These are phyloP conservation scores for Sugiyamaella floridensis DNA, from an alignment of 805 yeast genomes.

Conservation along the genomic window DNA sequence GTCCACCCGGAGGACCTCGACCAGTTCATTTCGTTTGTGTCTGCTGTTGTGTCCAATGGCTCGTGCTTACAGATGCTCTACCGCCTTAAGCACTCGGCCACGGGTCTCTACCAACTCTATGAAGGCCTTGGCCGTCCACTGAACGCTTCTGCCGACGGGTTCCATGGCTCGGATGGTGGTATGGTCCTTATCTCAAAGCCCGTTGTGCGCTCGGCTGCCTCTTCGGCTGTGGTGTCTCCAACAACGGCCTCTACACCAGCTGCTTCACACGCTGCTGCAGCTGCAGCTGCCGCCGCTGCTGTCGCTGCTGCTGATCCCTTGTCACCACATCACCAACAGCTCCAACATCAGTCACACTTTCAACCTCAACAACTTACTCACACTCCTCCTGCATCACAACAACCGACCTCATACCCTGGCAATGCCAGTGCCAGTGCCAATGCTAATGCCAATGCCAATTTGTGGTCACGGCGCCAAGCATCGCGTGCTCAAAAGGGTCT, in stretches of 20 bases:
- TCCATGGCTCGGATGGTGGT: conserved; percentile 8
- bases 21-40: conserved; percentile 9
- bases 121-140: conserved; percentile 13
- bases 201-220: not conserved
- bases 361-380: not conserved
- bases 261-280: not conserved
- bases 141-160: conserved; percentile 7
- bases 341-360: not conserved
- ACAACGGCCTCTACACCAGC: not conserved
- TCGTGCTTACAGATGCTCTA: conserved; percentile 10
- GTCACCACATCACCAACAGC: not conserved
- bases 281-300: conserved; percentile 1
- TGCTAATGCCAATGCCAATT: conserved; percentile 2
- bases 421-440: not conserved
- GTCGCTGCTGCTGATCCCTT: not conserved
- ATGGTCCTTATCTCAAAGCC: conserved; percentile 10
- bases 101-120: conserved; percentile 3
- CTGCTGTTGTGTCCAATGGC: conserved; percentile 7
- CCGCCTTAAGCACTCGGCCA: conserved; percentile 8
- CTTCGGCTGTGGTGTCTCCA: conserved; percentile 6
- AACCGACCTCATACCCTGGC: not conserved
- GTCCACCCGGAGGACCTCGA: conserved; percentile 20
- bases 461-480: conserved; percentile 18
- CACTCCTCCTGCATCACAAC: not conserved
- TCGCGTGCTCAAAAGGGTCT: conserved; percentile 11